These are phyloP conservation scores for Delonix regia DNA, from an alignment of 306 rosid genomes.

Conservation along the genomic window DNA sequence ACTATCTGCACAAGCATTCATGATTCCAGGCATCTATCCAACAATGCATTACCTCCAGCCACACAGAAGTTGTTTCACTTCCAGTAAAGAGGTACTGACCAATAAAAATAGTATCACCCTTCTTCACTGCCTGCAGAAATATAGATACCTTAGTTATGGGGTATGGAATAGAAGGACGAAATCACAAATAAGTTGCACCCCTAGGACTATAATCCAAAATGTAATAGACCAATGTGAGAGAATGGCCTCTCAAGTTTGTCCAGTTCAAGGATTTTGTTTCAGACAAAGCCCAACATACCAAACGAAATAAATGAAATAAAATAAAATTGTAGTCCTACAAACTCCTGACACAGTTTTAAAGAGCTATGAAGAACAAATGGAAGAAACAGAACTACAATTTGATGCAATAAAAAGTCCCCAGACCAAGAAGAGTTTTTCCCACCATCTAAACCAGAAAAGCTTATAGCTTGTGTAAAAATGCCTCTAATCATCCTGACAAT, in stretches of 20 bases:
- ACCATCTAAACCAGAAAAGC: not conserved
- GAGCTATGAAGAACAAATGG: not conserved
- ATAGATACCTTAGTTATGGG: constrained; percentile 1
- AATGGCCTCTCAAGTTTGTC: not conserved
- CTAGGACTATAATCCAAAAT: not conserved
- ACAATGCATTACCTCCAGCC: constrained; percentile 42
- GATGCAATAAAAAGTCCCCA: not conserved
- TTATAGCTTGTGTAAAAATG: constrained; percentile 3
- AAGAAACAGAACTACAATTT: not conserved
- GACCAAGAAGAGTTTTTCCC: not conserved
- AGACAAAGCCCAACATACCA: not conserved
- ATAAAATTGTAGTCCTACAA: not conserved
- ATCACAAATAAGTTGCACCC: not conserved
- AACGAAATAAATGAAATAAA: not conserved
- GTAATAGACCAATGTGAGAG: not conserved
- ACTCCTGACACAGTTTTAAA: not conserved
- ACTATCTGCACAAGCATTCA: not conserved
- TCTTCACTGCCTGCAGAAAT: constrained; percentile 43
- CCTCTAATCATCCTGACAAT: not conserved
- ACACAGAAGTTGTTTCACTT: constrained; percentile 48
- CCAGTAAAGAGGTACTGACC: constrained; percentile 50
- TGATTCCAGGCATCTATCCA: not conserved
- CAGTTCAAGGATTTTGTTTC: not conserved
- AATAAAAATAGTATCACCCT: constrained; percentile 48
- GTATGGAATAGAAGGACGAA: not conserved